Percentiles rank a stretch among this genome's conserved stretches.
Evolutionary conservation across 1,139 yeast genomes (phyloP).

Genomic region (Geotrichum fermentans): DNA sequence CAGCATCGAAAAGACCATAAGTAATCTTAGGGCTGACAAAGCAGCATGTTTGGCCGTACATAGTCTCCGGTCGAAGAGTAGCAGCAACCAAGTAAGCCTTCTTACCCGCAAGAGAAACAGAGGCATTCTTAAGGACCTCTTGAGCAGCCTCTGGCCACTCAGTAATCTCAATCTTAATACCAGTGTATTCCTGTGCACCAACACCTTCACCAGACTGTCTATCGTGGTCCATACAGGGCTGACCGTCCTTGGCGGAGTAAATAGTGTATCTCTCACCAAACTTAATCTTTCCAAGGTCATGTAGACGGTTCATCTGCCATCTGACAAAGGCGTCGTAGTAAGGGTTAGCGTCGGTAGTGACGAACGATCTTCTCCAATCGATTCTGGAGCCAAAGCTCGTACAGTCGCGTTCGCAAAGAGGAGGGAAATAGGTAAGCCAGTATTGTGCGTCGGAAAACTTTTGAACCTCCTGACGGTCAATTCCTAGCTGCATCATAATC

Average conservation of each 20-base stretch:
- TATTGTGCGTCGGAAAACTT: constrained; percentile 84
- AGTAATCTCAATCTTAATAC: constrained; percentile 72
- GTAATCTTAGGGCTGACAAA: constrained; percentile 92
- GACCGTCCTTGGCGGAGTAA: constrained; percentile 96
- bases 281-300: constrained; percentile 83
- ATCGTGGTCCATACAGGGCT: constrained; percentile 99
- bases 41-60: constrained; percentile 98
- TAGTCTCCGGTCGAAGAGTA: constrained; percentile 96
- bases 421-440: constrained; percentile 92
- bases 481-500: constrained; percentile 91
- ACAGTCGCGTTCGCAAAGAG: constrained; percentile 78
- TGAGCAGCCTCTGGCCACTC: constrained; percentile 56
- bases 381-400: constrained; percentile 83
- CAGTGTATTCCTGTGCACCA: constrained; percentile 92
- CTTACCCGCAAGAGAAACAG: constrained; percentile 48
- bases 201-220: constrained; percentile 97
- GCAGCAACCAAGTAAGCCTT: constrained; percentile 87
- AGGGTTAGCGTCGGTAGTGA: constrained; percentile 92
- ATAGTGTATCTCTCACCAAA: constrained; percentile 98
- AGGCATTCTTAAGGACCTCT: constrained; percentile 46
- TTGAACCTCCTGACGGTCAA: constrained; percentile 72
- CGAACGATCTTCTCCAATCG: constrained; percentile 96
- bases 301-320: constrained; percentile 93
- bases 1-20: constrained; percentile 89
- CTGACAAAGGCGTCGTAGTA: constrained; percentile 92